Evolutionary conservation across 495 filamentous ascomycete species (phyloP), one percentile per base, ranked within the genome.

Genomic region (Penicillium soppii): DNA sequence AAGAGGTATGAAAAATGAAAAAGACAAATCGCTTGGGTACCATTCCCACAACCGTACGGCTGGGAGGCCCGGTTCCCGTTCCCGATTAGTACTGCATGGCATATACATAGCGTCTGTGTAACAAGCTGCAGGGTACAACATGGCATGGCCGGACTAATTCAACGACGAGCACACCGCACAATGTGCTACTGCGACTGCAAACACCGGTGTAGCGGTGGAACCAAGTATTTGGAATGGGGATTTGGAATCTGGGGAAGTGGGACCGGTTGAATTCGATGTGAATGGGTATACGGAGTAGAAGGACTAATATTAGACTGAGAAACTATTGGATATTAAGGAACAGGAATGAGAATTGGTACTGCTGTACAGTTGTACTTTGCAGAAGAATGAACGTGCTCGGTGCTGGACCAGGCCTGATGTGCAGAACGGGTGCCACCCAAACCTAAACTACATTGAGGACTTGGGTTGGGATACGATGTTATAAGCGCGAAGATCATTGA

Each of bases 31-130:
- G 7, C 3, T 23, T 33, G 25, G 36, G 29, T 32, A 17, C 22
- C 36, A 40, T 23, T 41, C 22, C 37, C 32, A 22, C 43, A 20
- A 39, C 17, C 26, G 15, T 22, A 9, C 33, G 22, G 35, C 35
- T 33, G 41, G 25, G 9, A 32, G 15, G 43, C 19, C 21, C 37
- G 21, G 19, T 15, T 20, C 21, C 16, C 10, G 13, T 38, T 32
- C 47, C 27, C 27, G 29, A 49, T 49, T 32, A 12, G 47, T 23
- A 15, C 37, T 19, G 47, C 47, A 25, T 49, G 47, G 47, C 37
- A 49, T 49, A 49, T 49, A 49, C 37, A 41, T 49, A 41, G 36
- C 37, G 47, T 15, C 3, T n/a, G 47, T 49, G 47, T 49, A 40
- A 49, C 47, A 20, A 16, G 5, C 17, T 47, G 6, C 42, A 21